Conservation (phyloP, 495 filamentous ascomycete species). For the Penicillium atrosanguineum region DNA sequence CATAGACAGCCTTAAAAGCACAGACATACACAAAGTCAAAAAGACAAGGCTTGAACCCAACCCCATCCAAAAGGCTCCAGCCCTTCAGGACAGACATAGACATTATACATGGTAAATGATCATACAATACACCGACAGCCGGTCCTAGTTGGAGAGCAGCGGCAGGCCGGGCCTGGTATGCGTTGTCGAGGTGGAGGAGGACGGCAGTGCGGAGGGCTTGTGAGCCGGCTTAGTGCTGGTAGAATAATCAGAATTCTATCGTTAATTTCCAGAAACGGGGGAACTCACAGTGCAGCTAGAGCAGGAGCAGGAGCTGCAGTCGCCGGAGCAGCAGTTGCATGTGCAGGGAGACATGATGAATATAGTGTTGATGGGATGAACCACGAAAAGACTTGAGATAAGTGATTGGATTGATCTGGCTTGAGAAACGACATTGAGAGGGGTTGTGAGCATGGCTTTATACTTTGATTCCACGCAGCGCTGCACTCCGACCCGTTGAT, state of each 20-base stretch:
- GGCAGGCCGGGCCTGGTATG: constrained; percentile 29
- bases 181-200: constrained; percentile 21
- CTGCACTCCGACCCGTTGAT: neutral
- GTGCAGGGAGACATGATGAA: constrained; percentile 44
- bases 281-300: constrained; percentile 34
- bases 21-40: constrained; percentile 18
- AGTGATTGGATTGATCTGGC: neutral
- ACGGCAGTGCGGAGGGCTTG: constrained; percentile 21
- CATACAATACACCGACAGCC: constrained; percentile 5
- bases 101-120: constrained; percentile 8
- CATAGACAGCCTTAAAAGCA: constrained; percentile 7
- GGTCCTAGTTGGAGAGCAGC: constrained; percentile 21
- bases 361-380: constrained; percentile 17
- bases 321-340: constrained; percentile 48
- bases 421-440: neutral
- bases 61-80: constrained; percentile 21
- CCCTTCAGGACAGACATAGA: constrained; percentile 2
- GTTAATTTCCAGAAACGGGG: neutral
- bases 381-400: constrained; percentile 4
- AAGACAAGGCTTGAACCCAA: neutral
- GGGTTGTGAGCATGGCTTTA: constrained; percentile 14
- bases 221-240: constrained; percentile 29
- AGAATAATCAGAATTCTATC: constrained; percentile 18
- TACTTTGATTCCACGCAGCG: constrained; percentile 6
- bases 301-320: constrained; percentile 46